Evolutionary conservation across 2,329 filamentous ascomycete genomes (phyloP).

Genomic region (Ascomycota sp.): DNA sequence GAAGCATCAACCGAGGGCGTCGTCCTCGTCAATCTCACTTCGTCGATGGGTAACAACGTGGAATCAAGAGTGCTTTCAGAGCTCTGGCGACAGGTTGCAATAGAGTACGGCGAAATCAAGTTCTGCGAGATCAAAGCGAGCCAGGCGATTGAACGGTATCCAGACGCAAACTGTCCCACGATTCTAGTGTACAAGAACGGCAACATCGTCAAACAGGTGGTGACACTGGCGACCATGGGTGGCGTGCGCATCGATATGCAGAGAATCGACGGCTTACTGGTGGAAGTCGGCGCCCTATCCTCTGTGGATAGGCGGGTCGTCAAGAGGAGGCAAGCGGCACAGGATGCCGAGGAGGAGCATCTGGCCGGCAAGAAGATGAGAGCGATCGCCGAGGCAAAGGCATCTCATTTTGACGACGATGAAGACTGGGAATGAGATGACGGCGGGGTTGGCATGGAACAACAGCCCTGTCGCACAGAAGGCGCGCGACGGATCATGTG

Average conservation of each 20-base stretch:
- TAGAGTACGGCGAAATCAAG: slow-evolving; percentile 82
- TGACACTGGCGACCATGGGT: slow-evolving; percentile 66
- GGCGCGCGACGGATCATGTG: no score
- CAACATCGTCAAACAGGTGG: slow-evolving; percentile 76
- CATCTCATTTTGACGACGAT: slow-evolving; percentile 20
- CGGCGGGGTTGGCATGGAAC: no score
- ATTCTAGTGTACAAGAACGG: slow-evolving; percentile 83
- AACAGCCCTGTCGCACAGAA: no score
- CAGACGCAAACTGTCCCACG: slow-evolving; percentile 84
- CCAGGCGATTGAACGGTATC: slow-evolving; percentile 91
- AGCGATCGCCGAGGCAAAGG: slow-evolving; percentile 25
- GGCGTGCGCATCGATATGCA: slow-evolving; percentile 50
- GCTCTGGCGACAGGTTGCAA: slow-evolving; percentile 67
- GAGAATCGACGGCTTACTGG: slow-evolving; percentile 62
- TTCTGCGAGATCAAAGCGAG: slow-evolving; percentile 90
- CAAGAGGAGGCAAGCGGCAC: slow-evolving; percentile 36
- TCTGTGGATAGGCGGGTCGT: slow-evolving; percentile 59
- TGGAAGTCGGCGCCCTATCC: slow-evolving; percentile 64
- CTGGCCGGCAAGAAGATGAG: slow-evolving; percentile 27
- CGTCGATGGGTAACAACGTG: slow-evolving; percentile 55
- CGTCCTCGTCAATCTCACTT: slow-evolving; percentile 65
- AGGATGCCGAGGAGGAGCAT: slow-evolving; percentile 39
- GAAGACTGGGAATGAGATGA: slow-evolving; percentile 45
- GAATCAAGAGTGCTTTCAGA: slow-evolving; percentile 71
- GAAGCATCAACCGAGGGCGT: slow-evolving; percentile 57